Conservation (phyloP, 176 grass and related monocot species). For the Leersia perrieri region DNA sequence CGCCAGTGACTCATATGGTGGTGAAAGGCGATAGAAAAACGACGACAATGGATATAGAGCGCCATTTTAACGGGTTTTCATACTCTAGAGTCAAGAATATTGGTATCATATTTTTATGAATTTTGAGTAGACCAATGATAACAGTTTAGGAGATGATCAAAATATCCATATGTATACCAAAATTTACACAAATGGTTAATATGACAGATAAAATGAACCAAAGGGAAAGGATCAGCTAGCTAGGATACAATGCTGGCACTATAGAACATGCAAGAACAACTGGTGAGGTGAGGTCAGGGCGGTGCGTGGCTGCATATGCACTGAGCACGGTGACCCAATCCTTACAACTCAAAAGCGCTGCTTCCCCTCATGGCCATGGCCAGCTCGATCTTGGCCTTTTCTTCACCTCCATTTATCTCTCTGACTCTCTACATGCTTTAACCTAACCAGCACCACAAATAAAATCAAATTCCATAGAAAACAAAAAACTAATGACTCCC, state of each 20-base stretch:
- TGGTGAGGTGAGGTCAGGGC: not conserved
- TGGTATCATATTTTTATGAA: no score
- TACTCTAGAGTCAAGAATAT: no score
- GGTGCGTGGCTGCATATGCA: constrained; percentile 24
- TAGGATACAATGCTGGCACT: constrained; percentile 37
- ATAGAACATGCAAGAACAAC: constrained; percentile 37
- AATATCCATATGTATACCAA: not conserved
- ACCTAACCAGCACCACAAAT: not conserved
- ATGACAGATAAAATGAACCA: not conserved
- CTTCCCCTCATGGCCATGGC: constrained; percentile 26
- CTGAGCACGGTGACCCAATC: constrained; percentile 40
- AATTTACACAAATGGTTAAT: not conserved
- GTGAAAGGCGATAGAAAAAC: no score
- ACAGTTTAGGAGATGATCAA: no score
- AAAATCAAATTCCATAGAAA: not conserved
- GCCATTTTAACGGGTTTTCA: no score
- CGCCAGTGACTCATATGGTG: no score
- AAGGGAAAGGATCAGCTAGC: not conserved
- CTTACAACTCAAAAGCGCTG: constrained; percentile 44
- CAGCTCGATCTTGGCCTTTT: constrained; percentile 19
- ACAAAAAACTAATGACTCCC: not conserved
- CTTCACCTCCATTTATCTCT: not conserved
- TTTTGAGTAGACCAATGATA: no score
- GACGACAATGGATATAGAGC: no score
- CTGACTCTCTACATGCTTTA: not conserved